phyloP scores from a whole-genome alignment of 306 rosid species.

The Malus asiatica region DNA sequence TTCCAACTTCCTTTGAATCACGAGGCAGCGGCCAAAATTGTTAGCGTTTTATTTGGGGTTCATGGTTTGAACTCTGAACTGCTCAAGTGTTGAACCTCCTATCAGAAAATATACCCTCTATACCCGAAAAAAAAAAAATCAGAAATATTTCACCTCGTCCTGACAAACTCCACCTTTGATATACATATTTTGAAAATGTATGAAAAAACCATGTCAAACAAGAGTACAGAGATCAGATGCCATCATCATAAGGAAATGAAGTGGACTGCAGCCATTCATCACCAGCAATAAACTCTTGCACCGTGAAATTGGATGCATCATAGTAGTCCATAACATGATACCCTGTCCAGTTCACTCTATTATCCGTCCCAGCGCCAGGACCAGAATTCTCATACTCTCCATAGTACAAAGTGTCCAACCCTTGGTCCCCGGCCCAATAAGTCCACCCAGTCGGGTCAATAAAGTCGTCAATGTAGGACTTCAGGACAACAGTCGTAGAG shows the following conservation, averaged over 20 bases:
- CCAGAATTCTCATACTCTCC: slow-evolving; percentile 69
- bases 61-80: neutral
- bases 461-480: slow-evolving; percentile 53
- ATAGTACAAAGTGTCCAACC: slow-evolving; percentile 49
- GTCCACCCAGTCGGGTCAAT: slow-evolving; percentile 63
- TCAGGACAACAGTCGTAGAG: slow-evolving; percentile 49
- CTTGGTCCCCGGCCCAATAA: slow-evolving; percentile 36
- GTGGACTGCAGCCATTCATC: slow-evolving; percentile 67
- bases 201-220: neutral
- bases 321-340: slow-evolving; percentile 48
- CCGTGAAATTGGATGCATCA: slow-evolving; percentile 56
- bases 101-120: neutral
- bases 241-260: slow-evolving; percentile 67
- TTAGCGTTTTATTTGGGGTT: neutral
- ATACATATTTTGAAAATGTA: neutral
- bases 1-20: neutral
- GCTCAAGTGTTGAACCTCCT: neutral
- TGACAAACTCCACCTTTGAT: neutral
- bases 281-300: slow-evolving; percentile 49
- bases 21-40: neutral
- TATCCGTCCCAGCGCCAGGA: slow-evolving; percentile 51
- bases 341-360: slow-evolving; percentile 55
- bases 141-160: neutral
- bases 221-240: slow-evolving; percentile 26
- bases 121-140: neutral